These are phyloP conservation scores for Chaetomium strumarium DNA, from an alignment of 2,329 filamentous ascomycete genomes.

Conservation along the genomic window DNA sequence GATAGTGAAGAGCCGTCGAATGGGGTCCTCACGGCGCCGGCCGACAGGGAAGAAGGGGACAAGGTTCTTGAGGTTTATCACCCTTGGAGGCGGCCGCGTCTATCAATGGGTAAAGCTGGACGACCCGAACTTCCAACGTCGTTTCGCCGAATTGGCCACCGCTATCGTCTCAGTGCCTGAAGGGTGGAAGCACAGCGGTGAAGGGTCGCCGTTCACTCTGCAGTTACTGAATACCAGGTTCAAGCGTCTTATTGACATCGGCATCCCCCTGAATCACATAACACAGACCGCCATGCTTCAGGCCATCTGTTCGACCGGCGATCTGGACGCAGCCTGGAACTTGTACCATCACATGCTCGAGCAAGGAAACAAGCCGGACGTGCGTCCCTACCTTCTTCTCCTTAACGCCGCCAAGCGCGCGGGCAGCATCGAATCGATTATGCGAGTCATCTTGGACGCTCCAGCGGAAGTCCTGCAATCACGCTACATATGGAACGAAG, in stretches of 20 bases:
- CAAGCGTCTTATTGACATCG: conserved; percentile 51
- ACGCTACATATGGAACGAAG: conserved; percentile 43
- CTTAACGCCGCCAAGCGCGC: conserved; percentile 62
- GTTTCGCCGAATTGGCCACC: conserved; percentile 51
- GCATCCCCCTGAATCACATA: conserved; percentile 56
- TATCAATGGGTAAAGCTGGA: conserved; percentile 37
- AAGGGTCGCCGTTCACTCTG: neutral
- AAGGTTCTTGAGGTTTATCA: too few relatives aligned
- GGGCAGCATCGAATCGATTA: conserved; percentile 48
- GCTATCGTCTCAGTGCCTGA: conserved; percentile 44
- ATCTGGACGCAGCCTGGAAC: conserved; percentile 56
- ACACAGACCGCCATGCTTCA: conserved; percentile 63
- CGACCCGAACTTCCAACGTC: conserved; percentile 24
- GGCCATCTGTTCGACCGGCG: conserved; percentile 61
- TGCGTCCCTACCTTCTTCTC: conserved; percentile 61
- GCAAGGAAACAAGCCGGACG: conserved; percentile 57
- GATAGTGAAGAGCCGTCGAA: conserved; percentile 26
- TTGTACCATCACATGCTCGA: conserved; percentile 58
- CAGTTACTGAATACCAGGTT: conserved; percentile 41
- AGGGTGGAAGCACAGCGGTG: conserved; percentile 26
- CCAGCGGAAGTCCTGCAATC: conserved; percentile 42
- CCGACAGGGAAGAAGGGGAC: too few relatives aligned
- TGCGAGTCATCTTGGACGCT: conserved; percentile 49
- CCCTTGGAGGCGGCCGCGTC: too few relatives aligned
- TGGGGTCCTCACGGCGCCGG: too few relatives aligned